Base-by-base conservation (phyloP, 2,329 filamentous ascomycete genomes). In the Colletotrichum camelliae region DNA sequence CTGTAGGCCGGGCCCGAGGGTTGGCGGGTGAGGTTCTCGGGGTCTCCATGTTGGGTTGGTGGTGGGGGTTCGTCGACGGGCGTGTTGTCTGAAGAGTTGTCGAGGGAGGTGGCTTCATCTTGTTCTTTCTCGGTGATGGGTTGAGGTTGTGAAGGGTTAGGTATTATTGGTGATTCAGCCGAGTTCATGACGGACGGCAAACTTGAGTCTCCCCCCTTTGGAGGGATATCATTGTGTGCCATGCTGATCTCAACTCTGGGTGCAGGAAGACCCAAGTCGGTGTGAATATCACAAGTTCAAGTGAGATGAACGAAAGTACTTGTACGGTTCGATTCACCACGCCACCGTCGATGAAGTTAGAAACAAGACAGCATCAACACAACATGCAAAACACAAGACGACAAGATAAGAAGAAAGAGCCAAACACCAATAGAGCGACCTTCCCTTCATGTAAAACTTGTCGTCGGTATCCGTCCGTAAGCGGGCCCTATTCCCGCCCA, bases 1-100 rank as follows among this genome's bases (percentile, higher is more conserved):
- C 78, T 84, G 77, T 86, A 86, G 6, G 84, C 80, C 16, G 83
- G 82, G 7, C 81, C 83, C 62, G 80, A 84, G 5, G 83, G 81
- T 37, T 83, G 81, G 5, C 81, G 80, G 2, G 81, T 80, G 12
- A 84, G 78, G 7, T 78, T 80, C 65, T 82, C 81, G 27, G 82
- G 71, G 60, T 82, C 80, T 18, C 27, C 9, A 7, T 35, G 58
- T 35, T 16, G 58, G 58, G 18, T 33, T 57, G 15, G 12, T 33
- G 58, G 12, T 31, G 29, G 27, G 0, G 31, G 1, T 1, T 61
- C 31, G 31, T 48, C n/a, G 5, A 21, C 43, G 43, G 43, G 43
- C 0, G 43, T 21, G 43, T 1, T 65, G 52, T 29, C 9, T 43
- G 68, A 21, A 35, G 55, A 7, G 24, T 9, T 24, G 15, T 35